Base-by-base conservation (phyloP, 2,329 filamentous ascomycete species). In the Epicoccum nigrum region DNA sequence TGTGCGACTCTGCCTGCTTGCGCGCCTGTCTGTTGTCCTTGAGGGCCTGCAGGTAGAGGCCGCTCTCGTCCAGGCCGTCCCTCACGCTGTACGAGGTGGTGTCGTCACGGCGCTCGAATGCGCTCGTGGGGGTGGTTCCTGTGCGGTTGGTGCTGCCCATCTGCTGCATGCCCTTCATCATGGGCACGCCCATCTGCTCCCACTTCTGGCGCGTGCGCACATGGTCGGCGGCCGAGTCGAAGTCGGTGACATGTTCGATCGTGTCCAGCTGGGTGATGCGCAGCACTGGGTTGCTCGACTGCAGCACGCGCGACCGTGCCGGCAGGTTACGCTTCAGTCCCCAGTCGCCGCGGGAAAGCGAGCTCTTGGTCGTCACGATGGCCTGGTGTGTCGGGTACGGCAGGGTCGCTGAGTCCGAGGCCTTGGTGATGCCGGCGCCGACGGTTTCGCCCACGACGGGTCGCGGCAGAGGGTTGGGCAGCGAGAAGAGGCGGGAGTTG, bases 301-400 rank as follows among this genome's bases (percentile, higher is more conserved):
- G 84, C 16, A 85, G 83, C 4, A 90, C 92, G 7, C 51, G 60
- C 3, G 88, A 86, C 70, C 87, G 87, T 7, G 87, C 76, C 1
- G 93, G 93, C 5, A 97, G 79, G 1, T 91, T 81, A 47, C 93
- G 82, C 77, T 97, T 97, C 64, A 97, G 78, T 12, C 93, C 93
- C 92, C 93, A 97, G 68, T 97, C 93, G 28, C 93, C 93, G 67
- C 84, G 84, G 32, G 81, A 78, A 19, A 90, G 82, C 7, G 92
- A 92, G 15, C 85, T 81, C 35, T 82, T 77, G 5, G 91, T 87
- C 0, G 91, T 92, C 12, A 87, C 86, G 68, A 97, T 88, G 55
- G 92, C 84, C 69, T 94, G 89, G 70, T 89, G 83, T 44, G 86
- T 91, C n/a, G 93, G 93, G 74, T 88, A 89, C 23, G 85, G 83